A percentile compares a stretch with the other conserved stretches of the same genome.
These are phyloP conservation scores for Glonium stellatum DNA, from an alignment of 495 filamentous ascomycete genomes.

Conservation along the genomic window DNA sequence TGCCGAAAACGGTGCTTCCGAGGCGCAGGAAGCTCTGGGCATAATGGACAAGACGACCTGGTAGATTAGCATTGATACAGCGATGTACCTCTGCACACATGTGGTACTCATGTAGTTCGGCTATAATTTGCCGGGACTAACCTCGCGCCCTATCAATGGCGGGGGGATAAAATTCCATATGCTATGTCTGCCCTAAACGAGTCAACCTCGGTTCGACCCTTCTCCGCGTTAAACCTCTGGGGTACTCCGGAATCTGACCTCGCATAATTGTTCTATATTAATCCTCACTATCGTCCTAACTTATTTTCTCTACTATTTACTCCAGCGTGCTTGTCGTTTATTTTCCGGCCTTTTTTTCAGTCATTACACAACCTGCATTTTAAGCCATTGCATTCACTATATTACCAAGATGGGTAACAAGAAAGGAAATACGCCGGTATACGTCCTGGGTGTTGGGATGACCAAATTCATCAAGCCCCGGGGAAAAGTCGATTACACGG, in stretches of 20 bases:
- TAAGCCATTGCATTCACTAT: background rate
- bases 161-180: no score
- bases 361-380: background rate
- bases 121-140: slow-evolving; percentile 1
- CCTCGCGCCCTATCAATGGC: no score
- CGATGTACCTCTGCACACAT: background rate
- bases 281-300: background rate
- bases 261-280: slow-evolving; percentile 8
- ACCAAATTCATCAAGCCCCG: slow-evolving; percentile 99
- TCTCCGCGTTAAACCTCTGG: slow-evolving; percentile 17
- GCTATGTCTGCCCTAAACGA: slow-evolving; percentile 2
- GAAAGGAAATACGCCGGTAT: slow-evolving; percentile 52
- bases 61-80: slow-evolving; percentile 4
- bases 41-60: background rate
- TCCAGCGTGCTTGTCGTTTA: background rate
- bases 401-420: slow-evolving; percentile 32
- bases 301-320: background rate
- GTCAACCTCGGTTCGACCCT: slow-evolving; percentile 22
- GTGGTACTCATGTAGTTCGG: background rate
- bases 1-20: background rate
- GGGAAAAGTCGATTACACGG: slow-evolving; percentile 81
- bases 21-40: background rate
- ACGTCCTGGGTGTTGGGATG: slow-evolving; percentile 95
- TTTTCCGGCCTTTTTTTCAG: background rate
- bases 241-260: slow-evolving; percentile 12